Evolutionary conservation across 1,284 basidiomycete genomes (phyloP).

Genomic region (Boletus albobrunnescens): DNA sequence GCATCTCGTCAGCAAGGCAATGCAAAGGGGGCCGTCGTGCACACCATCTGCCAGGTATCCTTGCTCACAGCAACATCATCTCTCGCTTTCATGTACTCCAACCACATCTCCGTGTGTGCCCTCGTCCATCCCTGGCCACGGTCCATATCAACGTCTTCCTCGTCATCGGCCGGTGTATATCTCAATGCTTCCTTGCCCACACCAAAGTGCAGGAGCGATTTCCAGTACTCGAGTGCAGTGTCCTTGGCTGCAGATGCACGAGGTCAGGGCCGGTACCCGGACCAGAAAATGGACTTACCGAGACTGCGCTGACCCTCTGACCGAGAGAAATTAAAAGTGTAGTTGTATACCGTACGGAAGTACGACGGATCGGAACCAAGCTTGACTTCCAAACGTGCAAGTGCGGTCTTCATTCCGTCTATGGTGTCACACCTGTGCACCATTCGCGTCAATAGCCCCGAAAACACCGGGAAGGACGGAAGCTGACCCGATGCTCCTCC

Average conservation of each 20-base stretch:
- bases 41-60: constrained; percentile 92
- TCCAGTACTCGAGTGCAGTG: constrained; percentile 82
- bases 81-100: constrained; percentile 71
- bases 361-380: constrained; percentile 68
- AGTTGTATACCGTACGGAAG: constrained; percentile 85
- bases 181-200: constrained; percentile 68
- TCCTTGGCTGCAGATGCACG: constrained; percentile 47
- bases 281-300: constrained; percentile 38
- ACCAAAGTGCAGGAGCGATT: constrained; percentile 76
- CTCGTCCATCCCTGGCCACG: constrained; percentile 59
- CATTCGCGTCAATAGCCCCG: constrained; percentile 7
- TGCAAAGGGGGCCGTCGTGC: not conserved
- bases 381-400: constrained; percentile 58
- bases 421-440: constrained; percentile 68
- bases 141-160: constrained; percentile 34
- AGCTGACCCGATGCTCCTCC: constrained; percentile 64
- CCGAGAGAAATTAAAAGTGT: constrained; percentile 85
- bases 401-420: constrained; percentile 57
- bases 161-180: constrained; percentile 43
- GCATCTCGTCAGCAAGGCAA: constrained; percentile 5
- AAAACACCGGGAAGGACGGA: not conserved
- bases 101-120: constrained; percentile 77
- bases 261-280: constrained; percentile 7
- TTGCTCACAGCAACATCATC: constrained; percentile 84
- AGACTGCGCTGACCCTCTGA: constrained; percentile 73